Evolutionary conservation across 345 rosid genomes (phyloP), one percentile per base, ranked within the genome.

Genomic region (Gynandropsis gynandra): DNA sequence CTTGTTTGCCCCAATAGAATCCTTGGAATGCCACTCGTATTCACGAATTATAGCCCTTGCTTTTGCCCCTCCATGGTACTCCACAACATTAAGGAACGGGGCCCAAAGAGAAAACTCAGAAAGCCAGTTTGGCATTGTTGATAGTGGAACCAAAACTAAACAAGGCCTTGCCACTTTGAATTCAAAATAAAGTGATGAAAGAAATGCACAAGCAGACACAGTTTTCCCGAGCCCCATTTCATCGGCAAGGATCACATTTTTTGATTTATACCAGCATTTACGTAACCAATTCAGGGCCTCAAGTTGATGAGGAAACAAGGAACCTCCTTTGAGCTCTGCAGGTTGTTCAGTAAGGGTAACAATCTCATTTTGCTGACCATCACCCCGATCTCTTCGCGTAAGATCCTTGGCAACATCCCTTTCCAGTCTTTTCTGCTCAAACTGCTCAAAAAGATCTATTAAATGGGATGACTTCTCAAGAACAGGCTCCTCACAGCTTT

Each of bases 161-260:
- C 84, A 85, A 59, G 99, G 97, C 55, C 82, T 74, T 60, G 83
- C 73, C 70, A 84, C 97, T 78, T 80, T 90, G 71, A 93, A 86
- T 76, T 93, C 99, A 65, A 80, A 79, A 72, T 83, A 85, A 42
- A 93, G 72, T 6, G 97, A 83, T 53, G 95, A 93, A 68, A 93
- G 56, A 67, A 93, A 93, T 56, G 99, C 96, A 60, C 79, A 68
- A 42, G 99, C 99, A 42, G 99, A 93, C 52, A 93, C 85, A 39
- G 99, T 88, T 76, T 93, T 93, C 15, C 97, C 99, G 27, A 93
- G 92, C 50, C 99, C 99, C 99, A 93, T 93, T 64, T 93, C 99
- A 79, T 93, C 99, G 52, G 99, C 99, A 46, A 93, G 95, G 58
- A 93, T 88, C 58, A 93, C 99, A 68, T 93, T 93, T 70, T 88